These are phyloP conservation scores for Nidularia pulvinata DNA, from an alignment of 768 basidiomycete species.

Conservation along the genomic window DNA sequence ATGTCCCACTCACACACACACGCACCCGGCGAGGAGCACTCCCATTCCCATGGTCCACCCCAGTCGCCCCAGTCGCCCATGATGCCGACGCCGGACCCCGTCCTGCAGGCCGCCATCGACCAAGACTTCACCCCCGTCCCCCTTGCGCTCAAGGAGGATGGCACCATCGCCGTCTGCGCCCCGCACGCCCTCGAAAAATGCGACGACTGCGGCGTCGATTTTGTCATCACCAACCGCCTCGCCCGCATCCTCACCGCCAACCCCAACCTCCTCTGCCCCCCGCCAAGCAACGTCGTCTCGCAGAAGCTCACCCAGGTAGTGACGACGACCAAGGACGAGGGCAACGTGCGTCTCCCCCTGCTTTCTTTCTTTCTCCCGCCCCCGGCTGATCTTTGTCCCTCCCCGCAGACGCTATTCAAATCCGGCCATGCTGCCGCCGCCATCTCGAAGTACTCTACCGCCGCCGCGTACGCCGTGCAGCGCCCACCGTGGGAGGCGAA, in stretches of 20 bases:
- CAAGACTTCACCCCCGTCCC: conserved; percentile 62
- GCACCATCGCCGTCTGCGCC: conserved; percentile 57
- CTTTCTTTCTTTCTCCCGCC: not conserved
- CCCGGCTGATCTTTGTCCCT: conserved; percentile 7
- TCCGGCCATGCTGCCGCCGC: conserved; percentile 66
- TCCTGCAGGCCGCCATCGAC: conserved; percentile 77
- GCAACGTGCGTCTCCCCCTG: conserved; percentile 68
- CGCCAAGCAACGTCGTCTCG: conserved; percentile 76
- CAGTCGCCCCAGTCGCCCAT: conserved; percentile 41
- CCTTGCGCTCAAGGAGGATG: conserved; percentile 54
- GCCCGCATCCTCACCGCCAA: conserved; percentile 68
- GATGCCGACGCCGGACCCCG: conserved; percentile 61
- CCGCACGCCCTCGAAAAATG: conserved; percentile 76
- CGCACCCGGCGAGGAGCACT: conserved; percentile 52
- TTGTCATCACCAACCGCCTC: conserved; percentile 73
- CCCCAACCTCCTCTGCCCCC: conserved; percentile 75
- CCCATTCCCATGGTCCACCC: conserved; percentile 43
- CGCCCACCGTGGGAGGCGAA: conserved; percentile 92
- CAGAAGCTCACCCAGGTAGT: conserved; percentile 77
- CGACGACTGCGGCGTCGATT: conserved; percentile 72
- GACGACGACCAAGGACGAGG: conserved; percentile 86
- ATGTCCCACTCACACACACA: conserved; percentile 74
- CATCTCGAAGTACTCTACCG: conserved; percentile 76
- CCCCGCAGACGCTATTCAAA: conserved; percentile 74
- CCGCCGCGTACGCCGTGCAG: conserved; percentile 73